A percentile compares a stretch with the other conserved stretches of the same genome.
phyloP scores from a whole-genome alignment of 1,284 basidiomycete genomes.

The Moesziomyces sp. region DNA sequence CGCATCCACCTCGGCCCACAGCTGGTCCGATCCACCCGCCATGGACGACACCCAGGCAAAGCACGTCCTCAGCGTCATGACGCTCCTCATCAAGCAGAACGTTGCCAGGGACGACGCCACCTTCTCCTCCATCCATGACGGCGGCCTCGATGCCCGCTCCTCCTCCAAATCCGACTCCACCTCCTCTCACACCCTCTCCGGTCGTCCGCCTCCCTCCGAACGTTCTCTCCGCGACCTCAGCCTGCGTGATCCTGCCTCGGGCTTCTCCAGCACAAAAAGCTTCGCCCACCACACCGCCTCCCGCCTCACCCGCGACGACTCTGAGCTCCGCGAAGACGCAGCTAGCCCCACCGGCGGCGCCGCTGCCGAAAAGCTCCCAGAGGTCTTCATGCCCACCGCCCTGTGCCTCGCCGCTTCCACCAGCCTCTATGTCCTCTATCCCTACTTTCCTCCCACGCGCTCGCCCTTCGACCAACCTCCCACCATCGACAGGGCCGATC shows the following conservation, averaged over 20 bases:
- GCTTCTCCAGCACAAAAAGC: constrained; percentile 30
- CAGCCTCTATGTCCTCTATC: constrained; percentile 56
- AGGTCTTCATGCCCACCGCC: constrained; percentile 47
- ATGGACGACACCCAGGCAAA: constrained; percentile 87
- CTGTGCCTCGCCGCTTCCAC: constrained; percentile 51
- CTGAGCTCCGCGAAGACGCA: constrained; percentile 30
- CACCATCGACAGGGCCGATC: constrained; percentile 7
- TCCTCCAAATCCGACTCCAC: constrained; percentile 16
- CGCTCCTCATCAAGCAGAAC: constrained; percentile 77
- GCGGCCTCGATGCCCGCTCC: constrained; percentile 16
- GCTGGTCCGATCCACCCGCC: constrained; percentile 77
- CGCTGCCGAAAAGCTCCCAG: constrained; percentile 30
- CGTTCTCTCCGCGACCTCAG: constrained; percentile 45
- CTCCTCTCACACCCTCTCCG: constrained; percentile 14
- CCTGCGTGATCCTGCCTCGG: constrained; percentile 29
- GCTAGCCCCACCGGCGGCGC: background rate
- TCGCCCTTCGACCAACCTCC: constrained; percentile 47
- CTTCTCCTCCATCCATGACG: constrained; percentile 38
- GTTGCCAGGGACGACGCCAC: constrained; percentile 57
- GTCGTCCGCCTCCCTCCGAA: constrained; percentile 31
- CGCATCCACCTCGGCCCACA: constrained; percentile 36
- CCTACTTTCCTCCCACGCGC: constrained; percentile 53
- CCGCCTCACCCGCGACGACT: constrained; percentile 25
- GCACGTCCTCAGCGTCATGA: constrained; percentile 79
- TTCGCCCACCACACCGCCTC: constrained; percentile 27